Evolutionary conservation across 2,329 filamentous ascomycete species (phyloP), one percentile per base, ranked within the genome.

Genomic region (Epichloe scottii): DNA sequence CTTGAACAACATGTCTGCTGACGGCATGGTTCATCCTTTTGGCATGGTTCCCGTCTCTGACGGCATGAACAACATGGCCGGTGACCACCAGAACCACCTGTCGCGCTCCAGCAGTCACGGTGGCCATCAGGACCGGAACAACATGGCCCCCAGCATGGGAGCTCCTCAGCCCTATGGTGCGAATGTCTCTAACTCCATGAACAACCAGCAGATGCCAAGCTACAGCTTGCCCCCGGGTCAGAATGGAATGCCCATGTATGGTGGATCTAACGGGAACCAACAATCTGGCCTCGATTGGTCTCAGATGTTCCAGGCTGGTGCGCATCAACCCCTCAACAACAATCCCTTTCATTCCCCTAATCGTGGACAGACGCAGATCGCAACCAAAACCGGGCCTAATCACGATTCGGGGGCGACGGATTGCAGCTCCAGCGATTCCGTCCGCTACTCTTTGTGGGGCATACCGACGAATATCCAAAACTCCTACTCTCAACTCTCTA

Each of bases 231-330:
- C 76, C 51, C 76, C 74, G 58, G 71, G 69, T 62, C 77, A 82
- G 69, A 82, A 80, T 62, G 79, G 79, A 63, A 77, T 82, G 74
- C 76, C 76, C 55, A 80, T 81, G 72, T 81, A 81, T 66, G 74
- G 72, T 63, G 73, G 72, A 64, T 77, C 78, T 59, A 77, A 76
- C 69, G 70, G 75, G 68, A 76, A 76, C 67, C 79, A 82, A 69
- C 74, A 78, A 70, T 72, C 75, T 65, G 69, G 76, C 72, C 72
- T 85, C 72, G 84, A 88, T 71, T 89, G 85, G 85, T 78, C 83
- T 63, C 78, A 84, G 66, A 85, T 89, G 81, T 87, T 87, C 73
- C 84, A 83, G 72, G 69, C 82, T 72, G 82, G 81, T 77, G 75
- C 79, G 71, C 79, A 84, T 69, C 73, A 81, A 69, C 73, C 75